Percentiles rank a stretch among this genome's conserved stretches.
Evolutionary conservation across 1,139 yeast genomes (phyloP).

Genomic region (Scheffersomyces illinoinensis): DNA sequence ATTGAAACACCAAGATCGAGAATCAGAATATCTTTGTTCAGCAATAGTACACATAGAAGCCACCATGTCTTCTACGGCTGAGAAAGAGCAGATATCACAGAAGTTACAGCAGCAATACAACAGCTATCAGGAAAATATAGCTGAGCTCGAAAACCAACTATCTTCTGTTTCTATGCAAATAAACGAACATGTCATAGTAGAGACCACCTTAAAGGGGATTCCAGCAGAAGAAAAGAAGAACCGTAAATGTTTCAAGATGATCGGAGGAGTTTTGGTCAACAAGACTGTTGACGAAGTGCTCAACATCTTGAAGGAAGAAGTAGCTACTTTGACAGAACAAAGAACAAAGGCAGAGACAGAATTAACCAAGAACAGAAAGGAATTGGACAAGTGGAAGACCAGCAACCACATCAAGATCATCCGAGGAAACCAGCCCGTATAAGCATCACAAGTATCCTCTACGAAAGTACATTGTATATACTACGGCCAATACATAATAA

Average conservation of each 20-base stretch:
- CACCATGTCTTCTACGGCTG: constrained; percentile 10
- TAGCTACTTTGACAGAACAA: constrained; percentile 34
- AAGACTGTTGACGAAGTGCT: constrained; percentile 75
- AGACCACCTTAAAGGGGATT: constrained; percentile 48
- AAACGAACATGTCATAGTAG: constrained; percentile 45
- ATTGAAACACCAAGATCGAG: background rate
- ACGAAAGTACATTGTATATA: background rate
- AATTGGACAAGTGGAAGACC: constrained; percentile 68
- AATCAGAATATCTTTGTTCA: background rate
- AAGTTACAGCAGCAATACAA: constrained; percentile 62
- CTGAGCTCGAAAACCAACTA: constrained; percentile 57
- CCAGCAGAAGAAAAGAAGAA: constrained; percentile 50
- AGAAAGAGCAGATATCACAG: constrained; percentile 44
- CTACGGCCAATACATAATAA: background rate
- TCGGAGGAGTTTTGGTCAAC: constrained; percentile 90
- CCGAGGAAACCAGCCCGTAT: constrained; percentile 14
- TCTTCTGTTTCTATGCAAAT: constrained; percentile 47
- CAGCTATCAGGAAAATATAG: constrained; percentile 58
- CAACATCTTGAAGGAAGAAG: constrained; percentile 65
- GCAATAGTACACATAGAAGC: background rate
- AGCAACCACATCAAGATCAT: constrained; percentile 67
- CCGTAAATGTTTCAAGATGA: constrained; percentile 88
- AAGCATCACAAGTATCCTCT: background rate
- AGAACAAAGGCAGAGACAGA: constrained; percentile 47
- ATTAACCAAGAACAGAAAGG: constrained; percentile 47